Conservation (phyloP, 257 asterid genomes). For the Fraxinus americana region DNA sequence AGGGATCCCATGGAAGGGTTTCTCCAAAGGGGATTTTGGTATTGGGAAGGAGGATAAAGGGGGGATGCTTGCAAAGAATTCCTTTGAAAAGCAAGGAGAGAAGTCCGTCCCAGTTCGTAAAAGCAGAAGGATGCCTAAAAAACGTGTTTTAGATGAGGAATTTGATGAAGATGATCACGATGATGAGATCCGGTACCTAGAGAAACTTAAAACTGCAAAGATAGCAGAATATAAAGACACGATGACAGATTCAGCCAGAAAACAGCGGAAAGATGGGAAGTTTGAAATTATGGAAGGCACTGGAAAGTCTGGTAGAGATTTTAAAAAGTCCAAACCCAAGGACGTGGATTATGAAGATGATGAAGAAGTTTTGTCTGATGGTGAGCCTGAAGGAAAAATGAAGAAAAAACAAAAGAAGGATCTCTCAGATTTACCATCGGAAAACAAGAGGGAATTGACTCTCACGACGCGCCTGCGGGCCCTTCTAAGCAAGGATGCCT, state of each 20-base stretch:
- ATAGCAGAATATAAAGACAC: conserved; percentile 49
- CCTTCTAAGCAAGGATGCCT: conserved; percentile 59
- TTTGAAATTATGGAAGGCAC: conserved; percentile 45
- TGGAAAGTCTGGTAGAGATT: conserved; percentile 48
- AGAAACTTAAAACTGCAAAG: conserved; percentile 78
- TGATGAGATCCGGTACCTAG: conserved; percentile 88
- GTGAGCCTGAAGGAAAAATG: conserved; percentile 57
- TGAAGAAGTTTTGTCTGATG: conserved; percentile 54
- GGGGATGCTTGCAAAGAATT: conserved; percentile 40
- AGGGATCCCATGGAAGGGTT: conserved; percentile 66
- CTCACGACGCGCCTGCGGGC: conserved; percentile 94
- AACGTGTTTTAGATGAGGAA: conserved; percentile 68
- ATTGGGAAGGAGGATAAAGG: conserved; percentile 58
- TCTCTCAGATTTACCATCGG: conserved; percentile 54
- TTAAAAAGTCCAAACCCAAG: conserved; percentile 53
- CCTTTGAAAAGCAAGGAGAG: conserved; percentile 56
- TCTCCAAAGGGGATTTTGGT: conserved; percentile 48
- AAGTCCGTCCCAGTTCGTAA: conserved; percentile 78
- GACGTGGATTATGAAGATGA: conserved; percentile 65
- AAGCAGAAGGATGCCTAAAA: conserved; percentile 84
- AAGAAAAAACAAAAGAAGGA: conserved; percentile 69
- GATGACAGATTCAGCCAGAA: conserved; percentile 55
- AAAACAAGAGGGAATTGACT: conserved; percentile 74
- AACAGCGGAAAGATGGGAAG: conserved; percentile 48
- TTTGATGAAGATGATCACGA: conserved; percentile 84